Percentiles rank a stretch among this genome's conserved stretches.
These are phyloP conservation scores for Amanita pallidorosea DNA, from an alignment of 768 basidiomycete genomes.

Conservation along the genomic window DNA sequence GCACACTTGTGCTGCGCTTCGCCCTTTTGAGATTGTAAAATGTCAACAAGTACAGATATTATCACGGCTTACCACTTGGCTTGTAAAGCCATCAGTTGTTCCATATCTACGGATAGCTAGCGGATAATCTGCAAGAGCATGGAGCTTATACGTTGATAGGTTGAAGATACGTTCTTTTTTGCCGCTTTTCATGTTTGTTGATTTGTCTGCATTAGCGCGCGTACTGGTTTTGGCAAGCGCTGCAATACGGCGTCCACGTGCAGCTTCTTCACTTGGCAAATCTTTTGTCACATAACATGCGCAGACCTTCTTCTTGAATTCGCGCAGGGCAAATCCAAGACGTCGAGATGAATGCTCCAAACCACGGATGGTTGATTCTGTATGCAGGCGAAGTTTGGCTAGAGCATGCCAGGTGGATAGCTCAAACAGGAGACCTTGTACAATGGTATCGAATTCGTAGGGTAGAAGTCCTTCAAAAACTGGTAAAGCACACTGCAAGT, in stretches of 20 bases:
- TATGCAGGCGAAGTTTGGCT: no score
- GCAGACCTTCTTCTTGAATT: constrained; percentile 13
- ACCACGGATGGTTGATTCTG: constrained; percentile 13
- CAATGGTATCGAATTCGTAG: constrained; percentile 14
- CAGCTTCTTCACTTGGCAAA: constrained; percentile 15
- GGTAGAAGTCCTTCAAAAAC: constrained; percentile 27
- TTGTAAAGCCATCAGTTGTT: constrained; percentile 21
- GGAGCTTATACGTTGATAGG: constrained; percentile 19
- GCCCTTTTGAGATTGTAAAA: no score
- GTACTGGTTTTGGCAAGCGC: not conserved
- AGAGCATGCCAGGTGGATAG: constrained; percentile 25
- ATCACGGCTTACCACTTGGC: constrained; percentile 14
- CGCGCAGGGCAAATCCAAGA: constrained; percentile 15
- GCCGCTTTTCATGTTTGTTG: not conserved
- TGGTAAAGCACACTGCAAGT: constrained; percentile 18
- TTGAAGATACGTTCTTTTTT: constrained; percentile 3
- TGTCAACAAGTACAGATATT: no score
- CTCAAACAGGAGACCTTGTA: constrained; percentile 18
- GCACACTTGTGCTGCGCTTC: constrained; percentile 24
- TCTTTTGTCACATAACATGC: constrained; percentile 12
- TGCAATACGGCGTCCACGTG: constrained; percentile 8
- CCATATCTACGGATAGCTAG: constrained; percentile 14
- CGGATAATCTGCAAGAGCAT: constrained; percentile 17
- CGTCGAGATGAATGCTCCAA: constrained; percentile 15
- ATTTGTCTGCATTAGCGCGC: not conserved